Evolutionary conservation across 176 grass and related monocot species (phyloP).

Genomic region (Chrysopogon serrulatus): DNA sequence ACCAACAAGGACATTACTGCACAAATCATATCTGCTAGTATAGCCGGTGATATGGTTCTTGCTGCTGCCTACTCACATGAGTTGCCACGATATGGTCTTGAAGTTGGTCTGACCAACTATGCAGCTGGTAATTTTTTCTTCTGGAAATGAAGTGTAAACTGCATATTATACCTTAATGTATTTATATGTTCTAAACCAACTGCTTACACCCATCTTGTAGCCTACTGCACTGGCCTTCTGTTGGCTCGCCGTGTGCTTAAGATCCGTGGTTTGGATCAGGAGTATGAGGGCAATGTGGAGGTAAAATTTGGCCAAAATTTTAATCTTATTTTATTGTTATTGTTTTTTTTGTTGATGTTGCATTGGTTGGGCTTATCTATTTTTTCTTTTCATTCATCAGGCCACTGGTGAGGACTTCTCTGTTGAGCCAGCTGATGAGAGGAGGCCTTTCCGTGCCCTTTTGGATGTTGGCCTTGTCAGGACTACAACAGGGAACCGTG

Average conservation of each 20-base stretch:
- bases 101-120: conserved; percentile 85
- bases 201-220: conserved; percentile 12
- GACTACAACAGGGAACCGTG: conserved; percentile 78
- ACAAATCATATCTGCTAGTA: conserved; percentile 62
- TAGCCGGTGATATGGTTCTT: conserved; percentile 66
- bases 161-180: neutral
- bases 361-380: neutral
- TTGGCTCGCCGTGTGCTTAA: conserved; percentile 78
- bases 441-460: conserved; percentile 80
- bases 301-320: neutral
- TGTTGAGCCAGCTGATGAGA: conserved; percentile 73
- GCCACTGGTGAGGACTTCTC: conserved; percentile 82
- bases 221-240: conserved; percentile 83
- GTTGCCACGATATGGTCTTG: conserved; percentile 64
- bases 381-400: neutral
- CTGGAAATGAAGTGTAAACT: neutral
- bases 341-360: neutral
- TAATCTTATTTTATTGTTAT: accelerated
- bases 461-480: conserved; percentile 82
- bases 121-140: conserved; percentile 43
- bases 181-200: neutral
- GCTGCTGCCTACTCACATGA: conserved; percentile 84
- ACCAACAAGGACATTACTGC: conserved; percentile 77
- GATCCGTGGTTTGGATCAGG: conserved; percentile 52
- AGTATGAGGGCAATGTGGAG: conserved; percentile 85